These are phyloP conservation scores for Pilasporangium apinafurcum DNA, from an alignment of 352 stramenopile genomes.

Conservation along the genomic window DNA sequence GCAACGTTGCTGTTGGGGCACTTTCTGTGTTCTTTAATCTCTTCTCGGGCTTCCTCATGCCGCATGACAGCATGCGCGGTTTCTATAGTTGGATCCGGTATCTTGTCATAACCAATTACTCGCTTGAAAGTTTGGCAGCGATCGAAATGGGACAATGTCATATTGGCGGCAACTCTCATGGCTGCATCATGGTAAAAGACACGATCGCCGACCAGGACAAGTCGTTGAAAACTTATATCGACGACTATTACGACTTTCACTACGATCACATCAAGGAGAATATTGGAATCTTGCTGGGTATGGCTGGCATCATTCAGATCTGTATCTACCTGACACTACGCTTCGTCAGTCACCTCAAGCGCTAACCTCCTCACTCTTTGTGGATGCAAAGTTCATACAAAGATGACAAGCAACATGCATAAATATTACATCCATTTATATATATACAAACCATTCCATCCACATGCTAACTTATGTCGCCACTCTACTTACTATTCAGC, in stretches of 20 bases:
- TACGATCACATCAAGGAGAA: conserved; percentile 12
- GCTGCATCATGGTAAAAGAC: conserved; percentile 5
- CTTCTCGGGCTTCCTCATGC: conserved; percentile 17
- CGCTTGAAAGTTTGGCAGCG: conserved; percentile 7
- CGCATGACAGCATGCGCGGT: conserved; percentile 7
- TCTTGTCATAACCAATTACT: conserved; percentile 18
- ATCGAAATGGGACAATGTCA: conserved; percentile 8
- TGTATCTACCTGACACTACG: conserved; percentile 37
- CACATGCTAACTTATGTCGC: too few species aligned
- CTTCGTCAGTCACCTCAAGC: conserved; percentile 49
- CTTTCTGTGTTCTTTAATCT: conserved; percentile 60
- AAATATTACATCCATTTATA: too few species aligned
- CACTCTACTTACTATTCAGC: neutral
- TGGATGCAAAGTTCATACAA: too few species aligned
- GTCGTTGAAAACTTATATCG: conserved; percentile 8
- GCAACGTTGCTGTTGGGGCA: conserved; percentile 63
- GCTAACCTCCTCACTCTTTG: too few species aligned
- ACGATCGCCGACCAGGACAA: too few species aligned
- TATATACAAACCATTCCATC: too few species aligned
- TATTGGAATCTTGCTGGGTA: conserved; percentile 17
- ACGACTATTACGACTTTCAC: conserved; percentile 16
- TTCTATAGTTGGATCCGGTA: conserved; percentile 24
- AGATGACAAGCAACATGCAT: too few species aligned
- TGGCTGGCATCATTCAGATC: conserved; percentile 23
- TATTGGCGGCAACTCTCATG: neutral